A percentile compares a stretch with the other conserved stretches of the same genome.
These are phyloP conservation scores for Pseudonitzschia multiseries DNA, from an alignment of 108 stramenopile species.

Conservation along the genomic window DNA sequence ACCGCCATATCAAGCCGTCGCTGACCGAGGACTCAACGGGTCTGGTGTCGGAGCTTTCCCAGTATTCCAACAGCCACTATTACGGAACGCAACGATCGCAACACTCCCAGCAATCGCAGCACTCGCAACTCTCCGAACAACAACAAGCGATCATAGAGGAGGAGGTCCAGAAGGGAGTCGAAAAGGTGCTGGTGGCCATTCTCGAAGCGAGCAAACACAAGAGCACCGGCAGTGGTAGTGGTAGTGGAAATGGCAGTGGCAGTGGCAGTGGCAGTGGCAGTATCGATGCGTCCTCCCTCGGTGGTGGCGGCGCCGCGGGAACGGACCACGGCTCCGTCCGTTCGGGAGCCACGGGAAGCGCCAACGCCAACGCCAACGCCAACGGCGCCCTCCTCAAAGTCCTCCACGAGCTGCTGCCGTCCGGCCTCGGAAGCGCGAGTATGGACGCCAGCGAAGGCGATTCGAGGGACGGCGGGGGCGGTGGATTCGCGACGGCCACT, in stretches of 20 bases:
- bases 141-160: slow-evolving; percentile 28
- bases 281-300: too few relatives aligned
- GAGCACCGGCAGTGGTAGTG: not conserved
- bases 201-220: slow-evolving; percentile 37
- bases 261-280: not conserved
- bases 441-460: not conserved
- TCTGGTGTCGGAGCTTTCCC: slow-evolving; percentile 30
- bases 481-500: not conserved
- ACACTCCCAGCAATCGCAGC: not conserved
- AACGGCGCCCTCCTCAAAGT: slow-evolving; percentile 33
- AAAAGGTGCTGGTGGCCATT: slow-evolving; percentile 51
- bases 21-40: slow-evolving; percentile 30
- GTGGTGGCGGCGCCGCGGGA: not conserved
- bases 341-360: not conserved
- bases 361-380: not conserved
- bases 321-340: not conserved
- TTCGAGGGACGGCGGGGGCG: not conserved
- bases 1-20: slow-evolving; percentile 1
- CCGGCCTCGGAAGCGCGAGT: slow-evolving; percentile 1
- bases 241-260: not conserved
- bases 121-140: not conserved
- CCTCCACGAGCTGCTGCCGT: slow-evolving; percentile 34
- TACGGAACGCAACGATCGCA: slow-evolving; percentile 7
- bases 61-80: slow-evolving; percentile 18
- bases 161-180: slow-evolving; percentile 53